Conservation (phyloP, 345 rosid species). For the sweet orange (Citrus sinensis) region DNA sequence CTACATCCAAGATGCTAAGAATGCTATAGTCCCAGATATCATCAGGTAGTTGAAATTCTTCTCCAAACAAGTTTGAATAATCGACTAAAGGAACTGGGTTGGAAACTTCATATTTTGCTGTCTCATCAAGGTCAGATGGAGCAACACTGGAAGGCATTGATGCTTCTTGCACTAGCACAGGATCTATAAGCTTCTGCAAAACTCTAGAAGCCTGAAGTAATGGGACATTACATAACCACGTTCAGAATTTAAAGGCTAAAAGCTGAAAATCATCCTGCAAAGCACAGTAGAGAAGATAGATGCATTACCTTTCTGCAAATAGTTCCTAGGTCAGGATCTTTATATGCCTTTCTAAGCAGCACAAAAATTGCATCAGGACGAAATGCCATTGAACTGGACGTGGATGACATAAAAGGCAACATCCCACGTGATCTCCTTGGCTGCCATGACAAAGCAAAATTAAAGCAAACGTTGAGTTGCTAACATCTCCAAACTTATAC, state of each 20-base stretch:
- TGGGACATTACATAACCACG: constrained; percentile 7
- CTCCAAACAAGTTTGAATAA: constrained; percentile 75
- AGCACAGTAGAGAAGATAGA: constrained; percentile 11
- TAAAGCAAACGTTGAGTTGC: not conserved
- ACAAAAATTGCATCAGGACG: constrained; percentile 59
- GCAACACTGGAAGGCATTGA: constrained; percentile 28
- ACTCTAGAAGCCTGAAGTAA: constrained; percentile 57
- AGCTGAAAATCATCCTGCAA: constrained; percentile 13
- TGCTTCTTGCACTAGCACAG: constrained; percentile 36
- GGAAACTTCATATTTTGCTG: constrained; percentile 36
- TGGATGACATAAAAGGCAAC: constrained; percentile 37
- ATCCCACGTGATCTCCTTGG: constrained; percentile 63
- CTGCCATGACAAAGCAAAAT: constrained; percentile 29
- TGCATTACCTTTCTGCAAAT: constrained; percentile 61
- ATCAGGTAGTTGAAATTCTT: constrained; percentile 50
- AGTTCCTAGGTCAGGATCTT: constrained; percentile 55
- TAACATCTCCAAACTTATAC: not conserved
- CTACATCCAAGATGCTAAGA: constrained; percentile 58
- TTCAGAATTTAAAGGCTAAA: constrained; percentile 6
- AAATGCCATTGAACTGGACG: constrained; percentile 51
- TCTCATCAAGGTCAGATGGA: constrained; percentile 37
- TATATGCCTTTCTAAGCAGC: constrained; percentile 65
- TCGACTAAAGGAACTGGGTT: constrained; percentile 39
- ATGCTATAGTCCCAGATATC: constrained; percentile 49
- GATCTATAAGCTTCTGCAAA: constrained; percentile 54